Evolutionary conservation across 805 yeast genomes (phyloP).

Genomic region (Sugiyamaella chiloensis): DNA sequence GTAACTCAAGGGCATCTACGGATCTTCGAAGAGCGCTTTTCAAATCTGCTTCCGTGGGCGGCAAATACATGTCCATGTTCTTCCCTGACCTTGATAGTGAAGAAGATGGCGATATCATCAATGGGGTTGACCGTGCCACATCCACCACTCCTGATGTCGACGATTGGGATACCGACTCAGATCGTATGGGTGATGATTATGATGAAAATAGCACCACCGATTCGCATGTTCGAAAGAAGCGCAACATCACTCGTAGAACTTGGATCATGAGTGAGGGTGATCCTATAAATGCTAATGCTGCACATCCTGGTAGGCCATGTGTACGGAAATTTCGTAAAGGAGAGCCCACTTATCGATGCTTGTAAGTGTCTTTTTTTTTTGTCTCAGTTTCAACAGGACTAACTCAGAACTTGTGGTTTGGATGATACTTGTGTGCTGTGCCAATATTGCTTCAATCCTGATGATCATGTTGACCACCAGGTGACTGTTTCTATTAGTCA

Average conservation of each 20-base stretch:
- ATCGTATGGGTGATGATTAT: not conserved
- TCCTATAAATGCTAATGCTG: not conserved
- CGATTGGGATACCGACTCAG: not conserved
- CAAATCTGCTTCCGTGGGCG: slow-evolving; percentile 42
- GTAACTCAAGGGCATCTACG: slow-evolving; percentile 24
- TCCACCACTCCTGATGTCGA: not conserved
- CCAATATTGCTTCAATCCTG: slow-evolving; percentile 65
- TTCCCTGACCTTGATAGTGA: slow-evolving; percentile 32
- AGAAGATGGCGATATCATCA: slow-evolving; percentile 14
- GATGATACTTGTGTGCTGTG: slow-evolving; percentile 88
- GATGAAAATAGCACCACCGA: not conserved
- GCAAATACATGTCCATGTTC: slow-evolving; percentile 39
- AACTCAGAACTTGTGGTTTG: slow-evolving; percentile 57
- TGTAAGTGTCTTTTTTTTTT: slow-evolving; percentile 23
- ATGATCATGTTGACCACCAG: slow-evolving; percentile 69
- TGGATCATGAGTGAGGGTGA: slow-evolving; percentile 2
- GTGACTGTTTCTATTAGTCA: slow-evolving; percentile 61
- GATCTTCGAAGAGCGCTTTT: slow-evolving; percentile 42
- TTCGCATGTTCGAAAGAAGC: not conserved
- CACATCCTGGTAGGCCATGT: slow-evolving; percentile 68
- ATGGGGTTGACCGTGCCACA: not conserved
- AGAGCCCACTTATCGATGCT: slow-evolving; percentile 76
- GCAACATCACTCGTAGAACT: not conserved
- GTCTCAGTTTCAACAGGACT: not conserved
- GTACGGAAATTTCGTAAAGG: slow-evolving; percentile 70